Evolutionary conservation across 169 alveolate species (phyloP).

Genomic region (Cryptosporidium meleagridis): DNA sequence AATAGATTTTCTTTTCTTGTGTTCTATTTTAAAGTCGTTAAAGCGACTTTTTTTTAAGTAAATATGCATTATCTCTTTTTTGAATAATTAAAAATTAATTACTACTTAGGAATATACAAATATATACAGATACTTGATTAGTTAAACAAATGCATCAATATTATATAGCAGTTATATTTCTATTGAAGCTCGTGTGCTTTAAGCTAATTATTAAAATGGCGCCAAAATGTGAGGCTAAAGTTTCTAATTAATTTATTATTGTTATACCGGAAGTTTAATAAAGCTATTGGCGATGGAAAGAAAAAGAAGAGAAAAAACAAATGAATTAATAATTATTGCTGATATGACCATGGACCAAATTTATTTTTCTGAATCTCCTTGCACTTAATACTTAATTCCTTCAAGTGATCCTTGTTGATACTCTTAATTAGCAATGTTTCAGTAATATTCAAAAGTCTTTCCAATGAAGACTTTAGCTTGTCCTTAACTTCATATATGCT

Average conservation of each 20-base stretch:
- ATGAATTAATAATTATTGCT: not conserved
- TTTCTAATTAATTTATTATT: too few species aligned
- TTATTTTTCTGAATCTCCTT: conserved; percentile 28
- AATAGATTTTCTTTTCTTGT: too few species aligned
- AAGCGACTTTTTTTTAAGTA: too few species aligned
- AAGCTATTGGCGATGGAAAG: too few species aligned
- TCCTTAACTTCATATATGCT: conserved; percentile 11
- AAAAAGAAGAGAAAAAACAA: too few species aligned
- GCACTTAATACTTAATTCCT: conserved; percentile 9
- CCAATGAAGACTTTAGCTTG: not conserved
- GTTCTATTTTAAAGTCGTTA: too few species aligned
- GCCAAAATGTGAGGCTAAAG: not conserved
- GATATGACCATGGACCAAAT: conserved; percentile 71
- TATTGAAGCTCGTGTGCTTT: not conserved
- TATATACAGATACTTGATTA: not conserved
- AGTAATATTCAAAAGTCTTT: not conserved
- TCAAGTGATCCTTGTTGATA: conserved; percentile 18
- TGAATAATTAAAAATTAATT: too few species aligned
- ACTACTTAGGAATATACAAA: too few species aligned
- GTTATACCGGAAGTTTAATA: not conserved
- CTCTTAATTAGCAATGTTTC: conserved; percentile 8
- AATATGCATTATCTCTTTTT: too few species aligned
- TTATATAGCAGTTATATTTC: too few species aligned
- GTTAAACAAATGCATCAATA: too few species aligned
- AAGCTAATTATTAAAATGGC: not conserved